phyloP scores from a whole-genome alignment of 2,329 filamentous ascomycete species.

The Salinomyces thailandicus region DNA sequence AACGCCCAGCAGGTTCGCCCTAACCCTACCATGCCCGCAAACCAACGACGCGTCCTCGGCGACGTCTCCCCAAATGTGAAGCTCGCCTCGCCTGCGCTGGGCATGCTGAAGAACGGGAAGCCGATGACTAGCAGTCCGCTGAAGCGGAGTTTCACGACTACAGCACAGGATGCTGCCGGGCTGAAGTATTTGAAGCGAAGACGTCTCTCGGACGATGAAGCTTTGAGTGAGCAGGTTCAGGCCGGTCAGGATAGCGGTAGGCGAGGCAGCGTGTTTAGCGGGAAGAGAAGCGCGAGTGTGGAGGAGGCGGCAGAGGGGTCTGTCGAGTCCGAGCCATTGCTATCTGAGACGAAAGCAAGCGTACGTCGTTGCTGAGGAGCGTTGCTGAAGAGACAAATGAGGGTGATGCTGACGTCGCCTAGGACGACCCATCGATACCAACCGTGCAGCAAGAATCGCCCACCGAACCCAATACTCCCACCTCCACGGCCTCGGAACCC shows the following conservation, averaged over 20 bases:
- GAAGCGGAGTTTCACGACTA: conserved; percentile 24
- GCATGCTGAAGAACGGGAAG: conserved; percentile 11
- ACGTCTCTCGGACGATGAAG: conserved; percentile 9
- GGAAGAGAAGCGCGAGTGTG: not conserved
- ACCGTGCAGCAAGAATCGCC: conserved; percentile 13
- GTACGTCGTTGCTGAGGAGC: not conserved
- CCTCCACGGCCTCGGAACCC: conserved; percentile 16
- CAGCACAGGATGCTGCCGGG: conserved; percentile 21
- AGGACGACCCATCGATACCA: conserved; percentile 2
- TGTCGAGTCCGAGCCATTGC: not conserved
- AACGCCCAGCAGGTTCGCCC: not conserved
- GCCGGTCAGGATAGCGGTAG: conserved; percentile 1
- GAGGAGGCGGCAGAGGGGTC: not conserved
- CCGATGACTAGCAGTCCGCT: conserved; percentile 20
- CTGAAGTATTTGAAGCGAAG: conserved; percentile 27
- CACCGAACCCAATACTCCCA: conserved; percentile 21
- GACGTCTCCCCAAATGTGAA: conserved; percentile 25
- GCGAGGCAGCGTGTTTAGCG: conserved; percentile 2
- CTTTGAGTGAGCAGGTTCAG: conserved; percentile 5
- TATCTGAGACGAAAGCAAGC: not conserved
- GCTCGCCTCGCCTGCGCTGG: conserved; percentile 7
- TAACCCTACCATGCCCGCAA: not conserved
- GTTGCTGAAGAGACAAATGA: too few relatives aligned
- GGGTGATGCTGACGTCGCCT: not conserved
- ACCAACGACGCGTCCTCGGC: conserved; percentile 16